Evolutionary conservation across 495 filamentous ascomycete genomes (phyloP), one percentile per base, ranked within the genome.

Genomic region (Bryoglossum gracile): DNA sequence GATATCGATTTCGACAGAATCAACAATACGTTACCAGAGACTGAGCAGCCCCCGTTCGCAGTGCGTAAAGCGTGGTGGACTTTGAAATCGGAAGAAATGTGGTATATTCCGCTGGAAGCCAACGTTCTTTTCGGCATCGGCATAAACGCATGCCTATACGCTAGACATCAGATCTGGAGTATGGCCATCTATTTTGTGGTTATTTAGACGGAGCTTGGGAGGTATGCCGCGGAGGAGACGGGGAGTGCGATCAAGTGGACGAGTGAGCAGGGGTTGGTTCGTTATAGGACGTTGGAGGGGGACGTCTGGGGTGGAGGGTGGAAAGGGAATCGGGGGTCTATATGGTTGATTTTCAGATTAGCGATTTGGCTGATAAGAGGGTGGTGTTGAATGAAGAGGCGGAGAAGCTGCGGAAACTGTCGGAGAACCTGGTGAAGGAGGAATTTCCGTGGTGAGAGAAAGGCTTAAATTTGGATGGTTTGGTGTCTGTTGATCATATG

Each of bases 371-470:
- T 3, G 60, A 64, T 17, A 11, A n/a, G 9, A 28, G 26, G 4
- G 36, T 25, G 1, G 22, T 25, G 1, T 26, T 25, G 2, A 34
- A 13, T 37, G 17, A 40, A 4, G 21, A 47, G 13, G 78, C 74
- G 2, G 77, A 75, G 42, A 70, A 58, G 53, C 59, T 78, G 9
- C 76, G 74, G 74, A 55, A 58, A 14, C 10, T 71, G n/a, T 71
- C 68, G 8, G 73, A 79, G 59, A 59, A 66, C 41, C 43, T 77
- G 47, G 70, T 74, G 34, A 67, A 68, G 40, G 58, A 75, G 60
- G 60, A 14, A 19, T 43, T 43, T 13, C 4, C 24, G 8, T 43
- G 41, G 23, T 43, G 24, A 43, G 4, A 37, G 34, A 16, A 37
- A 30, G 26, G 26, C 26, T 30, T n/a, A n/a, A n/a, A n/a, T n/a